phyloP scores from a whole-genome alignment of 192 early-diverging fungal genomes.

The Chytriomyces sp. region DNA sequence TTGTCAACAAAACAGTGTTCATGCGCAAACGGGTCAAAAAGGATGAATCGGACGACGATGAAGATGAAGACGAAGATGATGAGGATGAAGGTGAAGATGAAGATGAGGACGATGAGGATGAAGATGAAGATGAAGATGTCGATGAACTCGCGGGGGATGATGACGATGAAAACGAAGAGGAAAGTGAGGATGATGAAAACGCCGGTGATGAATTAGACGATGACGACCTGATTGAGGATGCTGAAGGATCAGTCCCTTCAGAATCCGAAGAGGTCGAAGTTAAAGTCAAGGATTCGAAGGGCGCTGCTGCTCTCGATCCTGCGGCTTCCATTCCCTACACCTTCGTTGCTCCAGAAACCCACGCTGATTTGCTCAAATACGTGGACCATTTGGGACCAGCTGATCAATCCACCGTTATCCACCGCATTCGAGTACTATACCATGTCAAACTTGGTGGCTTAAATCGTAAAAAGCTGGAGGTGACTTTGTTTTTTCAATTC shows the following conservation, averaged over 20 bases:
- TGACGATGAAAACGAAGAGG: slow-evolving; percentile 67
- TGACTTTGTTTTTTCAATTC: slow-evolving; percentile 24
- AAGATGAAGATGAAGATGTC: slow-evolving; percentile 55
- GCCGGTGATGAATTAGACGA: slow-evolving; percentile 48
- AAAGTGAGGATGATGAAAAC: slow-evolving; percentile 40
- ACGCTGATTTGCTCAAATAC: slow-evolving; percentile 71
- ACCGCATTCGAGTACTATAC: slow-evolving; percentile 83
- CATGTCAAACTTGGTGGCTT: slow-evolving; percentile 80
- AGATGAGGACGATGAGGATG: slow-evolving; percentile 64
- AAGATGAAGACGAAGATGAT: slow-evolving; percentile 45
- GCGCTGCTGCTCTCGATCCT: slow-evolving; percentile 26
- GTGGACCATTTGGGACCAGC: slow-evolving; percentile 65
- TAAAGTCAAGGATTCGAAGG: slow-evolving; percentile 46
- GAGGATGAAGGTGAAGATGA: slow-evolving; percentile 49
- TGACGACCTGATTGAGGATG: slow-evolving; percentile 40
- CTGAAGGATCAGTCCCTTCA: neutral
- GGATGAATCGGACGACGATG: slow-evolving; percentile 54
- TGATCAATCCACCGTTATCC: slow-evolving; percentile 75
- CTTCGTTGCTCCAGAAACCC: slow-evolving; percentile 78
- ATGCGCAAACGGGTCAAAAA: slow-evolving; percentile 43
- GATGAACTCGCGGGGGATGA: slow-evolving; percentile 45
- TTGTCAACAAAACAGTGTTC: slow-evolving; percentile 61
- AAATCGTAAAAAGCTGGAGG: slow-evolving; percentile 78
- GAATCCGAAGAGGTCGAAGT: slow-evolving; percentile 43
- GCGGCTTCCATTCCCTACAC: slow-evolving; percentile 74